A percentile compares a stretch with the other conserved stretches of the same genome.
phyloP scores from a whole-genome alignment of 352 stramenopile species.

The Pythium insidiosum region DNA sequence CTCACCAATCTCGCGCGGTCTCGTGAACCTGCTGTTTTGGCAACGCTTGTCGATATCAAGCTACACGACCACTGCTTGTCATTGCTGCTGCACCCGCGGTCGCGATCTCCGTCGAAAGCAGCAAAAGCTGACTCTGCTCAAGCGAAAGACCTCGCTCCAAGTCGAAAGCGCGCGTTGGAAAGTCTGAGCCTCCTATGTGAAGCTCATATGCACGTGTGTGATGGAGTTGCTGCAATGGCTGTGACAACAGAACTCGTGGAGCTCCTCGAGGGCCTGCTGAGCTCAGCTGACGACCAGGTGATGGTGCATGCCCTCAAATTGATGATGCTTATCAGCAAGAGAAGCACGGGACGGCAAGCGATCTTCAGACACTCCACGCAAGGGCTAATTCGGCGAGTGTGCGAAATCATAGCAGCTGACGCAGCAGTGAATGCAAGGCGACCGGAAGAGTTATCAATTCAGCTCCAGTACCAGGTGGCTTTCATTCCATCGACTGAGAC shows the following conservation, averaged over 20 bases:
- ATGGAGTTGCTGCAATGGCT: slow-evolving; percentile 13
- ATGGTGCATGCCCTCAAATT: slow-evolving; percentile 14
- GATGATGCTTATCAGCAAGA: slow-evolving; percentile 24
- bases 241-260: slow-evolving; percentile 15
- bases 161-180: neutral
- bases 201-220: too few species aligned
- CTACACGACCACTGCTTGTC: slow-evolving; percentile 38
- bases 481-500: too few species aligned
- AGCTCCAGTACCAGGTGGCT: too few species aligned
- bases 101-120: too few species aligned
- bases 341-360: slow-evolving; percentile 6
- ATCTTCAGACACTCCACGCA: slow-evolving; percentile 15
- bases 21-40: slow-evolving; percentile 16
- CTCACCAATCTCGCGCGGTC: slow-evolving; percentile 33
- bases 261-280: slow-evolving; percentile 21
- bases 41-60: slow-evolving; percentile 26
- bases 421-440: slow-evolving; percentile 2
- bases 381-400: slow-evolving; percentile 16
- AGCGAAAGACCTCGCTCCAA: neutral
- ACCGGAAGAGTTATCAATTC: too few species aligned
- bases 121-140: too few species aligned
- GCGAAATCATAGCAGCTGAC: slow-evolving; percentile 6
- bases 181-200: neutral
- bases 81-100: slow-evolving; percentile 15
- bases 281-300: neutral